phyloP scores from a whole-genome alignment of 805 yeast genomes.

The Diddensiella caesifluorescens region DNA sequence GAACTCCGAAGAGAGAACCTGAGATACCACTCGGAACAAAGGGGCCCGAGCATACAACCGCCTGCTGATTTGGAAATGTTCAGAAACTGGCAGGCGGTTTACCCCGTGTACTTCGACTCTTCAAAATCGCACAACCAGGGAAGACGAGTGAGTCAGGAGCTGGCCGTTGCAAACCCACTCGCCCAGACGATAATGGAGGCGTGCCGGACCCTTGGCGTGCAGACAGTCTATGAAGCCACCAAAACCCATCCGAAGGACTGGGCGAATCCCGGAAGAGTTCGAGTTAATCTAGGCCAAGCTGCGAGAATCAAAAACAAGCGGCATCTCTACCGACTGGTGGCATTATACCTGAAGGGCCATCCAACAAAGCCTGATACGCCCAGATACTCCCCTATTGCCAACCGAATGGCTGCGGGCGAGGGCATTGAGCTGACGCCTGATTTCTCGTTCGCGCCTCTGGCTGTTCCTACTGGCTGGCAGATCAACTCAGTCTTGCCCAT shows the following conservation, averaged over 20 bases:
- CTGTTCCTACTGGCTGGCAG: constrained; percentile 77
- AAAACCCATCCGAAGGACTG: constrained; percentile 94
- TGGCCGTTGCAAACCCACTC: constrained; percentile 80
- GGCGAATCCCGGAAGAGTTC: constrained; percentile 95
- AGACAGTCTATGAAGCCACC: constrained; percentile 46
- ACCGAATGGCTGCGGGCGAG: constrained; percentile 16
- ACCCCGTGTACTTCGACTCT: constrained; percentile 89
- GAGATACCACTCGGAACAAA: constrained; percentile 18
- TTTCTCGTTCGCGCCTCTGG: constrained; percentile 49
- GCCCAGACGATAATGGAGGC: constrained; percentile 83
- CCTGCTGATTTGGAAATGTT: constrained; percentile 57
- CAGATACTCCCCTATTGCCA: constrained; percentile 40
- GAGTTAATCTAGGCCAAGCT: constrained; percentile 56
- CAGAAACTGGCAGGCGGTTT: constrained; percentile 64
- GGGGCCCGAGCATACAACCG: constrained; percentile 36
- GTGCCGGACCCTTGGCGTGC: constrained; percentile 34
- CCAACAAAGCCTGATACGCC: constrained; percentile 67
- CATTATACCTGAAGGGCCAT: constrained; percentile 54
- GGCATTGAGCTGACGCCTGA: constrained; percentile 13
- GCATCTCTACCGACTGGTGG: constrained; percentile 54
- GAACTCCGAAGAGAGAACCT: constrained; percentile 13
- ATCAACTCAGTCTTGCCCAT: constrained; percentile 89
- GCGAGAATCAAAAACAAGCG: constrained; percentile 49
- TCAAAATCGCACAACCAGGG: constrained; percentile 74
- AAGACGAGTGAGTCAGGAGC: constrained; percentile 63